phyloP scores from a whole-genome alignment of 352 stramenopile species.

The Stephanocyclus meneghinianus region DNA sequence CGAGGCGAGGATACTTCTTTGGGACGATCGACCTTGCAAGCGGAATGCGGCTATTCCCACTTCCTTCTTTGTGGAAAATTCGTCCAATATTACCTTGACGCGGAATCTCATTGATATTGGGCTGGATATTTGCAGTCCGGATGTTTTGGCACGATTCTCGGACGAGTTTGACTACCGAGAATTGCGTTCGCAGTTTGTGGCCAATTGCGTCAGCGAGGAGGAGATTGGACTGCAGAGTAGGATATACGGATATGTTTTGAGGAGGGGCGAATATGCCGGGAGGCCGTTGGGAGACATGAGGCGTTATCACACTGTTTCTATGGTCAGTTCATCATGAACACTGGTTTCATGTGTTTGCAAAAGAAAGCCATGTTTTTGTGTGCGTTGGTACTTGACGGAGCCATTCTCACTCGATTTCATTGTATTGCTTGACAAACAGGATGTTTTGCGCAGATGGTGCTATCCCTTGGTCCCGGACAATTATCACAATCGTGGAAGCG shows the following conservation, averaged over 20 bases:
- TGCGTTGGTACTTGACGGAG: too few species aligned
- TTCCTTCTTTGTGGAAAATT: slow-evolving; percentile 76
- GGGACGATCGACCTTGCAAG: slow-evolving; percentile 60
- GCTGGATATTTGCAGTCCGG: slow-evolving; percentile 96
- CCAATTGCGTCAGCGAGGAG: slow-evolving; percentile 96
- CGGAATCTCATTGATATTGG: slow-evolving; percentile 95
- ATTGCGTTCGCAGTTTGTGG: slow-evolving; percentile 91
- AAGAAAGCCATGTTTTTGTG: too few species aligned
- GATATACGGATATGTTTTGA: slow-evolving; percentile 92
- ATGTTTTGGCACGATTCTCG: slow-evolving; percentile 95
- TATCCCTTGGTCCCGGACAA: slow-evolving; percentile 94
- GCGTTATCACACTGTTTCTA: slow-evolving; percentile 90
- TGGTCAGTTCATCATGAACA: slow-evolving; percentile 21
- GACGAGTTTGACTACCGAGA: slow-evolving; percentile 99
- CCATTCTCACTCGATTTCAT: background rate
- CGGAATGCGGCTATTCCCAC: slow-evolving; percentile 54
- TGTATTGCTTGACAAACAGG: slow-evolving; percentile 25
- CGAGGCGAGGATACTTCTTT: slow-evolving; percentile 74
- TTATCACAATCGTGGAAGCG: slow-evolving; percentile 18
- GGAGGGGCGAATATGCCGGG: slow-evolving; percentile 86
- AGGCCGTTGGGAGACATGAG: slow-evolving; percentile 89
- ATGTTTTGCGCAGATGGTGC: slow-evolving; percentile 93
- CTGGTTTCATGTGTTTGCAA: too few species aligned
- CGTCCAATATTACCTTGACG: slow-evolving; percentile 86
- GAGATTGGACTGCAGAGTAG: slow-evolving; percentile 96